A percentile compares a stretch with the other conserved stretches of the same genome.
Conservation (phyloP, 208 protist species). For the Acanthamoeba lenticulata region DNA sequence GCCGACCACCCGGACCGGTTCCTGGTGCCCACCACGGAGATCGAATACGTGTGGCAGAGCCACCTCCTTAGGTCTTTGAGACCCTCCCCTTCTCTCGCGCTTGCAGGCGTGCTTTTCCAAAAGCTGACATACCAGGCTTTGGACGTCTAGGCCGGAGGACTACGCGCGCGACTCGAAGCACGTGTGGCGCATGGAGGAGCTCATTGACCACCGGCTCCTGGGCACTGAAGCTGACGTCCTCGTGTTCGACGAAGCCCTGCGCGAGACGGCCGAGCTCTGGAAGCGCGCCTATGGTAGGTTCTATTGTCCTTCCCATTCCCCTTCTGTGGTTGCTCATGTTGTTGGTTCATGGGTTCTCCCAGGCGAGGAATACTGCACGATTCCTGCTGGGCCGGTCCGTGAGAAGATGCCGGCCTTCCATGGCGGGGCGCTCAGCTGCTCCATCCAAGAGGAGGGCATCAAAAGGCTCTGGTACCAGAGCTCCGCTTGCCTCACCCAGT, state of each 20-base stretch:
- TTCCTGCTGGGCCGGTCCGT: neutral
- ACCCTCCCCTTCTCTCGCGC: neutral
- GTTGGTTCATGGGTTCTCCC: no score
- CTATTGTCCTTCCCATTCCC: neutral
- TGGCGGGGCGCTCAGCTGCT: neutral
- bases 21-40: neutral
- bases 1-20: neutral
- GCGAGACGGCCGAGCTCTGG: neutral
- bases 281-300: neutral
- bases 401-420: neutral
- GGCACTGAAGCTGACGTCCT: neutral
- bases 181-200: neutral
- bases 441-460: neutral
- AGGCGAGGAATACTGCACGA: neutral
- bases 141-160: neutral
- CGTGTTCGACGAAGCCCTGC: neutral
- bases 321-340: neutral
- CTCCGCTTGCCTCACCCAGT: neutral
- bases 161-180: neutral
- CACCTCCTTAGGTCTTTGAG: neutral
- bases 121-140: neutral
- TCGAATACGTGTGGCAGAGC: neutral
- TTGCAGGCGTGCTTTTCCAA: no score
- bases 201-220: neutral
- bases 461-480: neutral